Evolutionary conservation across 805 yeast genomes (phyloP).

Genomic region (Teunomyces lycoperdinae): DNA sequence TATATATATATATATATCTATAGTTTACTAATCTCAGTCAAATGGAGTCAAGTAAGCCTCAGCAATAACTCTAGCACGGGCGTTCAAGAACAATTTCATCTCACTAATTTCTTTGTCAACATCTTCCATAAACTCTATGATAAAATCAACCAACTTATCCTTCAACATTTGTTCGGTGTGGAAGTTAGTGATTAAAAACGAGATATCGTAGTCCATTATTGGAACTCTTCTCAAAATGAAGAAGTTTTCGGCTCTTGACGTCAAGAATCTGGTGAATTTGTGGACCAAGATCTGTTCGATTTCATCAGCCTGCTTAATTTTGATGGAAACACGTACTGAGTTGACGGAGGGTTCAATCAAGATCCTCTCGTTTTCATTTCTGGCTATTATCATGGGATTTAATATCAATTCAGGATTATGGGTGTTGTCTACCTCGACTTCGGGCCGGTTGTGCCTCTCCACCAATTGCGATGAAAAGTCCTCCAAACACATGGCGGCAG

Average conservation of each 20-base stretch:
- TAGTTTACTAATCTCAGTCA: constrained; percentile 42
- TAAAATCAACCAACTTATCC: constrained; percentile 92
- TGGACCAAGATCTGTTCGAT: constrained; percentile 93
- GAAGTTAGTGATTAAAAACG: constrained; percentile 87
- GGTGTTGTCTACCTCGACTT: constrained; percentile 77
- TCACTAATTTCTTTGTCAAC: constrained; percentile 98
- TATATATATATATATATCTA: neutral
- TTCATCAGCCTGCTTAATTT: constrained; percentile 96
- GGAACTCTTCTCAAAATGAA: constrained; percentile 89
- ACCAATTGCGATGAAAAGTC: constrained; percentile 94
- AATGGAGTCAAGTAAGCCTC: constrained; percentile 92
- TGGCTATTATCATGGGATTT: constrained; percentile 84
- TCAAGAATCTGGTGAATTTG: constrained; percentile 88
- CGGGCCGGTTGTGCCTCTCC: constrained; percentile 97
- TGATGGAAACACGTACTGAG: constrained; percentile 85
- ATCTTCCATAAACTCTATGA: constrained; percentile 98
- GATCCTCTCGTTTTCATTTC: constrained; percentile 91
- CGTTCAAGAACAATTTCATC: constrained; percentile 94
- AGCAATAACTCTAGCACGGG: constrained; percentile 96
- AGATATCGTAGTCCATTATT: constrained; percentile 85
- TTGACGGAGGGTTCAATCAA: constrained; percentile 92
- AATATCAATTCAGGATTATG: constrained; percentile 77
- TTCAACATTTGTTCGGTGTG: constrained; percentile 96
- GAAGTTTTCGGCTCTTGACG: constrained; percentile 94
- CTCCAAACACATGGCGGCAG: constrained; percentile 89